These are phyloP conservation scores for Grigorovia yakushimaensis DNA, from an alignment of 805 yeast genomes.

Conservation along the genomic window DNA sequence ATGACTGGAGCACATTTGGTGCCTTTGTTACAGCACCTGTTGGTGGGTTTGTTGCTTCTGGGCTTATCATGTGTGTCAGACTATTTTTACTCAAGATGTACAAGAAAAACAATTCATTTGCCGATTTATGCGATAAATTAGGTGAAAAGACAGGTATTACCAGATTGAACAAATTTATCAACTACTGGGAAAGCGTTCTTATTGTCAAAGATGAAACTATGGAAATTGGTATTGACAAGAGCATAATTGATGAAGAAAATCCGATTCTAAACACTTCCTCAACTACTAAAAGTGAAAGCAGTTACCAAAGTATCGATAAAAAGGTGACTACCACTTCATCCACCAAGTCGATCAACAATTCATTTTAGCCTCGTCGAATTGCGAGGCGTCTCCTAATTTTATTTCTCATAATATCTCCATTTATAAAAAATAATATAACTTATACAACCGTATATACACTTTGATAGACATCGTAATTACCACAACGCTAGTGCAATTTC, in stretches of 20 bases:
- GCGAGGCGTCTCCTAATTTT: too few species aligned
- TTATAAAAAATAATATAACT: too few species aligned
- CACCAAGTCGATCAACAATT: neutral
- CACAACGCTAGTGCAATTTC: too few species aligned
- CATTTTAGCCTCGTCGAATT: too few species aligned
- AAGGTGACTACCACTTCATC: neutral
- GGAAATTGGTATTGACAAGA: neutral
- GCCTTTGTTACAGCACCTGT: constrained; percentile 88
- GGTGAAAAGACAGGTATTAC: constrained; percentile 10
- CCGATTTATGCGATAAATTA: constrained; percentile 1
- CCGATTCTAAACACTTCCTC: neutral
- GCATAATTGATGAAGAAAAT: neutral
- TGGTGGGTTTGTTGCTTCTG: constrained; percentile 59
- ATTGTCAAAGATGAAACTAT: neutral
- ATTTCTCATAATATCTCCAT: too few species aligned
- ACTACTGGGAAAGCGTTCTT: neutral
- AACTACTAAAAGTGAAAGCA: neutral
- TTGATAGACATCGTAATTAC: too few species aligned
- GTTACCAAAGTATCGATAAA: neutral
- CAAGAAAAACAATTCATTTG: constrained; percentile 5
- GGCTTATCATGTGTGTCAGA: constrained; percentile 42
- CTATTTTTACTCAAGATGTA: constrained; percentile 22
- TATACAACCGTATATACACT: too few species aligned
- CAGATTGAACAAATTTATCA: neutral
- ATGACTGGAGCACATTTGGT: constrained; percentile 92